Conservation (phyloP, 108 stramenopile species). For the Cyclotella choctawhatcheeana region DNA sequence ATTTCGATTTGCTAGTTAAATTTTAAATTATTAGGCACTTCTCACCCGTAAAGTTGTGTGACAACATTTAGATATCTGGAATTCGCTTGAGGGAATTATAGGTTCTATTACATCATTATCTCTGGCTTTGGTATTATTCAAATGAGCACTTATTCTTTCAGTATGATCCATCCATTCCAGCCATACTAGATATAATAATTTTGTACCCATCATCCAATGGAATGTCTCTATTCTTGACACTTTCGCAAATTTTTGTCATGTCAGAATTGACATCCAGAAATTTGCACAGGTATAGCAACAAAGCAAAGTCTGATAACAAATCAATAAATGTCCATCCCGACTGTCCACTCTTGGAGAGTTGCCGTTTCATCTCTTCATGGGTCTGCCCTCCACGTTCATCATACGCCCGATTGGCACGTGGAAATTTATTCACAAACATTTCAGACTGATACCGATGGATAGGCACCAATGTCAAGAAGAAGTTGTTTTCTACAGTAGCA, state of each 20-base stretch:
- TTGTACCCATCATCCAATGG: slow-evolving; percentile 94
- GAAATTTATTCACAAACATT: slow-evolving; percentile 85
- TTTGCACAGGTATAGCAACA: slow-evolving; percentile 86
- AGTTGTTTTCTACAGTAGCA: slow-evolving; percentile 93
- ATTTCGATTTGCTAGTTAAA: too few relatives aligned
- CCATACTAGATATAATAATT: slow-evolving; percentile 85
- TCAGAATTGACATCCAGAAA: slow-evolving; percentile 82
- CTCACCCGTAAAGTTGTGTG: too few relatives aligned
- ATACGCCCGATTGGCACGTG: slow-evolving; percentile 83
- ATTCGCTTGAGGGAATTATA: too few relatives aligned
- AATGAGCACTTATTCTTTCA: slow-evolving; percentile 7
- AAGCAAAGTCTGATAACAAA: slow-evolving; percentile 92
- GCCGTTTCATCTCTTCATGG: slow-evolving; percentile 87
- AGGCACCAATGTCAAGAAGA: slow-evolving; percentile 94
- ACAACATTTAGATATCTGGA: too few relatives aligned
- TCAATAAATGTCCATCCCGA: slow-evolving; percentile 93
- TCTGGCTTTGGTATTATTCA: too few relatives aligned
- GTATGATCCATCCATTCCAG: slow-evolving; percentile 76
- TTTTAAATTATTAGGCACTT: too few relatives aligned
- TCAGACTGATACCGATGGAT: slow-evolving; percentile 92
- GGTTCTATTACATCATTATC: too few relatives aligned
- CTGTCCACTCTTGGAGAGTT: slow-evolving; percentile 84
- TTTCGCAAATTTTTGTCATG: slow-evolving; percentile 85
- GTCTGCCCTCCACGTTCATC: slow-evolving; percentile 65
- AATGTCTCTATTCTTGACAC: slow-evolving; percentile 76